Conservation (phyloP, 2,329 filamentous ascomycete genomes). For the Phaeosphaeriaceae sp. region DNA sequence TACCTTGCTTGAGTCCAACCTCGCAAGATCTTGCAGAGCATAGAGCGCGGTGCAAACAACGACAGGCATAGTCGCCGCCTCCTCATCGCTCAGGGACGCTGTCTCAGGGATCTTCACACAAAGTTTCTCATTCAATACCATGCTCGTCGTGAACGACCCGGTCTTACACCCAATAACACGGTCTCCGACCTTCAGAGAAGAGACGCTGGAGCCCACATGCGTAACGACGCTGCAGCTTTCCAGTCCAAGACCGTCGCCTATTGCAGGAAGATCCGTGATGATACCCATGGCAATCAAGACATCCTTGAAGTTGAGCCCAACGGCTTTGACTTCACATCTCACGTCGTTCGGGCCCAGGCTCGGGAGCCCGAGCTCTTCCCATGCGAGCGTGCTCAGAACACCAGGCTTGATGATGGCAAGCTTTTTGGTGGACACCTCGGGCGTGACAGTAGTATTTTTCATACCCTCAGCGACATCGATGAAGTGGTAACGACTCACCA, state of each 20-base stretch:
- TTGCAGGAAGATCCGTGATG: constrained; percentile 9
- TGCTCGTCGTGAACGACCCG: neutral
- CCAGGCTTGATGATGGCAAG: neutral
- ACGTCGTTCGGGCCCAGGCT: constrained; percentile 18
- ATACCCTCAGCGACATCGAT: neutral
- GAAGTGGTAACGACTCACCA: neutral
- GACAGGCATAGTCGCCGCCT: constrained; percentile 1
- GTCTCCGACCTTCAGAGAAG: neutral
- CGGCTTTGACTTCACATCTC: neutral
- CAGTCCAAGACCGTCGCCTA: neutral
- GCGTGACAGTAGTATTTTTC: neutral
- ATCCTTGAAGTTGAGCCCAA: constrained; percentile 19
- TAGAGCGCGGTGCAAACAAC: neutral
- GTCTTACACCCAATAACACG: constrained; percentile 1
- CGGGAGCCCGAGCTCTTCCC: neutral
- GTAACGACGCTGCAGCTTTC: neutral
- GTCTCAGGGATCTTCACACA: constrained; percentile 1
- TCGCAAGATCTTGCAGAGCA: neutral
- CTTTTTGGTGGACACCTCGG: neutral
- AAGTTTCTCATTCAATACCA: neutral
- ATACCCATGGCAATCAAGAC: constrained; percentile 31
- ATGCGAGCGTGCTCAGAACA: neutral
- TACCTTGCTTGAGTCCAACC: neutral
- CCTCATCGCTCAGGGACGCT: neutral
- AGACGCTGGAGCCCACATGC: neutral